Conservation (phyloP, 768 basidiomycete genomes). For the Phaeotremella fagi region DNA sequence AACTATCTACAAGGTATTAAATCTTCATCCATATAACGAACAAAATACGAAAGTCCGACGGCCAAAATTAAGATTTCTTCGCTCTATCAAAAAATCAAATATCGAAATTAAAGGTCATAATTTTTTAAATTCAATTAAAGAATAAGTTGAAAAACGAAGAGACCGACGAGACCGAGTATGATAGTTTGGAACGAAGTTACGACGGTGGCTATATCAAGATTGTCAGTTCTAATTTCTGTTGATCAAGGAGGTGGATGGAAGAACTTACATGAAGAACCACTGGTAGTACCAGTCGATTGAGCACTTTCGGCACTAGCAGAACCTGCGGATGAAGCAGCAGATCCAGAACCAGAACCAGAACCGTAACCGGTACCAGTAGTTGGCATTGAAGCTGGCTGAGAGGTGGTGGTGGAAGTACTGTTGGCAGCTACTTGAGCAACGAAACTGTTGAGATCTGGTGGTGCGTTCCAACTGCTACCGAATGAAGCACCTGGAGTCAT, state of each 20-base stretch:
- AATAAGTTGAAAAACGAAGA: neutral
- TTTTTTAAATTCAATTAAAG: neutral
- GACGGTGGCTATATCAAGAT: neutral
- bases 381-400: neutral
- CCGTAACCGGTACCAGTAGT: neutral
- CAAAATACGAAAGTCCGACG: no score
- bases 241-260: no score
- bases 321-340: slow-evolving; percentile 1
- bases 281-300: slow-evolving; percentile 6
- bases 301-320: slow-evolving; percentile 4
- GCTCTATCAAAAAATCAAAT: no score
- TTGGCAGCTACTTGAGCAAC: slow-evolving; percentile 11
- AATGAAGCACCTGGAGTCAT: slow-evolving; percentile 1
- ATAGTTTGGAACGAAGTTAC: neutral
- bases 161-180: neutral
- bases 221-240: slow-evolving; percentile 1
- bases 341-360: no score
- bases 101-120: no score
- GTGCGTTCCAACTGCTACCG: slow-evolving; percentile 9
- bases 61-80: no score
- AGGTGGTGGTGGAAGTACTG: slow-evolving; percentile 6
- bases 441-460: slow-evolving; percentile 28
- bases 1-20: no score
- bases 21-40: no score
- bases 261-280: slow-evolving; percentile 14